These are phyloP conservation scores for Dioscorea alata DNA, from an alignment of 106 monocot species.

Conservation along the genomic window DNA sequence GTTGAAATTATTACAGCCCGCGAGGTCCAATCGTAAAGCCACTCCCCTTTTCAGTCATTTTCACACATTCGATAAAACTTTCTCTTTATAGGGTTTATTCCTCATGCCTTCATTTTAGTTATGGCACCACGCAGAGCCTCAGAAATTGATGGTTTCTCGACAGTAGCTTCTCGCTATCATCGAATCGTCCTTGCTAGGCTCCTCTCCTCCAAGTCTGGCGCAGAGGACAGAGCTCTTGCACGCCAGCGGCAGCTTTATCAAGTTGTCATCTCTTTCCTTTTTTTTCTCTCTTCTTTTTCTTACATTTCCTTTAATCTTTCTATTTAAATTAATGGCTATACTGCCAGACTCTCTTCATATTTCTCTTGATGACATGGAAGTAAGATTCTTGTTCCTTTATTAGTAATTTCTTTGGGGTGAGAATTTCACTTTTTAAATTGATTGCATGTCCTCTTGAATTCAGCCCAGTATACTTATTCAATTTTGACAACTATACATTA, in stretches of 20 bases:
- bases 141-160: slow-evolving; percentile 35
- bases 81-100: not conserved
- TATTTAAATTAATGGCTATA: not conserved
- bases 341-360: slow-evolving; percentile 49
- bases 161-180: slow-evolving; percentile 57
- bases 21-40: no score
- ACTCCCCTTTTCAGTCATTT: no score
- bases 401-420: not conserved
- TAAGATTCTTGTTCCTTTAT: slow-evolving; percentile 15
- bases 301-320: no score
- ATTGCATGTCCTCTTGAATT: no score
- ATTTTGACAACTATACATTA: no score
- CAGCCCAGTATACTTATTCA: no score
- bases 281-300: not conserved
- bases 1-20: no score
- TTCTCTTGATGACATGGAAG: slow-evolving; percentile 76
- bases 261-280: slow-evolving; percentile 10
- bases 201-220: slow-evolving; percentile 51
- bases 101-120: not conserved
- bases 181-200: slow-evolving; percentile 62
- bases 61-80: no score
- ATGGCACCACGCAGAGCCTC: no score
- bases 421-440: no score
- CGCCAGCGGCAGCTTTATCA: slow-evolving; percentile 61
- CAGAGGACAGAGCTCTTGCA: slow-evolving; percentile 80